Percentiles rank a stretch among this genome's conserved stretches.
phyloP scores from a whole-genome alignment of 1,284 basidiomycete genomes.

The Moesziomyces globuligerus region DNA sequence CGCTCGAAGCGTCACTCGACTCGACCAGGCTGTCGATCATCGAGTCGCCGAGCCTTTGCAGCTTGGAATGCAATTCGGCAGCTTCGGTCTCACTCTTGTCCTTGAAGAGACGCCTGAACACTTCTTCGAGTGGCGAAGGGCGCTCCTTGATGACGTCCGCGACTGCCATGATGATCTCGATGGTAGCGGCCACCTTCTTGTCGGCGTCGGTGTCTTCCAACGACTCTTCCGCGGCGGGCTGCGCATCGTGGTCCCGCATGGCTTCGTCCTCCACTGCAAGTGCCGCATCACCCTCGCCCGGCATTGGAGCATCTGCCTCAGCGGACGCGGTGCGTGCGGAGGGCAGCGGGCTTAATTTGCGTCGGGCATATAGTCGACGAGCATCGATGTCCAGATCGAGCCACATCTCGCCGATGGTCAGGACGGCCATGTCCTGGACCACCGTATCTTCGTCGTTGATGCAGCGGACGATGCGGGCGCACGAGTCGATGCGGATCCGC shows the following conservation, averaged over 20 bases:
- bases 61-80: slow-evolving; percentile 73
- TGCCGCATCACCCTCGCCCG: not conserved
- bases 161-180: slow-evolving; percentile 82
- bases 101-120: slow-evolving; percentile 73
- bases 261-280: not conserved
- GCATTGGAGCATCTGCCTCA: slow-evolving; percentile 2
- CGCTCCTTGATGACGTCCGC: slow-evolving; percentile 82
- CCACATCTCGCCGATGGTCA: slow-evolving; percentile 88
- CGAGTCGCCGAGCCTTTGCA: slow-evolving; percentile 80
- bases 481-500: slow-evolving; percentile 79
- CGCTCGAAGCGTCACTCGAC: slow-evolving; percentile 75
- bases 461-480: slow-evolving; percentile 81
- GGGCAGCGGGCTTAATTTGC: slow-evolving; percentile 18
- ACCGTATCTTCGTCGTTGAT: slow-evolving; percentile 91
- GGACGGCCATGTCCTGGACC: slow-evolving; percentile 85
- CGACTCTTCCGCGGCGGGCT: slow-evolving; percentile 5
- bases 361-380: slow-evolving; percentile 23
- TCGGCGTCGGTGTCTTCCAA: slow-evolving; percentile 21
- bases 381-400: slow-evolving; percentile 70
- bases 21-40: slow-evolving; percentile 88
- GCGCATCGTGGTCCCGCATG: not conserved
- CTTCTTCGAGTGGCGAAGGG: slow-evolving; percentile 82
- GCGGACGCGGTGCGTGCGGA: slow-evolving; percentile 4
- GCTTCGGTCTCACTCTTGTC: slow-evolving; percentile 47
- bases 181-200: slow-evolving; percentile 70